Conservation (phyloP, 2,329 filamentous ascomycete genomes). For the Curvularia eragrostidis region DNA sequence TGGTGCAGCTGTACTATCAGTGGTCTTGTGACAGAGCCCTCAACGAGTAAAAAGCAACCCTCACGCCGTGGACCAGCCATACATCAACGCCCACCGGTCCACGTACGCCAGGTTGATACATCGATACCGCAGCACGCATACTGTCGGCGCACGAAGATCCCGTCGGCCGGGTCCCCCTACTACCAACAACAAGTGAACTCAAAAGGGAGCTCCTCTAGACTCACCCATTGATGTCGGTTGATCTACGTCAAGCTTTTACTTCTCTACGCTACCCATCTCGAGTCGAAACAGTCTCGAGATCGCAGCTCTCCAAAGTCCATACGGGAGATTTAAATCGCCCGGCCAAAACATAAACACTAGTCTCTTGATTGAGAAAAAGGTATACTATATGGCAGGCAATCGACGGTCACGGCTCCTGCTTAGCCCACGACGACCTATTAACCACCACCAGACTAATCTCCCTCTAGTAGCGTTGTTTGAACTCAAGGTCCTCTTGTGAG, state of each 20-base stretch:
- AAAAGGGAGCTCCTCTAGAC: slow-evolving; percentile 40
- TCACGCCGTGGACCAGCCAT: slow-evolving; percentile 29
- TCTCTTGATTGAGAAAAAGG: slow-evolving; percentile 40
- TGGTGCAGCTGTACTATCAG: slow-evolving; percentile 43
- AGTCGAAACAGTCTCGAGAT: slow-evolving; percentile 63
- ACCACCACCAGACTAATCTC: slow-evolving; percentile 44
- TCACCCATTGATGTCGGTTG: slow-evolving; percentile 64
- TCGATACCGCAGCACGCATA: slow-evolving; percentile 29
- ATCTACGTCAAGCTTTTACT: slow-evolving; percentile 61
- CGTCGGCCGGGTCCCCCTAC: slow-evolving; percentile 23
- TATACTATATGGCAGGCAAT: slow-evolving; percentile 48
- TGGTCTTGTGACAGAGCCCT: slow-evolving; percentile 43
- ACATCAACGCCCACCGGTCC: slow-evolving; percentile 29
- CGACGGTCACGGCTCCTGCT: slow-evolving; percentile 43
- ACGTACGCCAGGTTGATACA: slow-evolving; percentile 28
- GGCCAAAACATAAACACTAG: slow-evolving; percentile 48
- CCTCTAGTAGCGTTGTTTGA: slow-evolving; percentile 46
- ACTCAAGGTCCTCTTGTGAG: slow-evolving; percentile 33
- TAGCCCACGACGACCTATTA: slow-evolving; percentile 29
- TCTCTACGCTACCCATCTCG: slow-evolving; percentile 63
- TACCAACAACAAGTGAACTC: slow-evolving; percentile 18
- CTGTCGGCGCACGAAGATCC: slow-evolving; percentile 29
- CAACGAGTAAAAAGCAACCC: slow-evolving; percentile 38
- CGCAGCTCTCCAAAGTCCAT: slow-evolving; percentile 63
- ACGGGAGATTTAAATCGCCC: slow-evolving; percentile 60